Base-by-base conservation (phyloP, 495 filamentous ascomycete genomes). In the Cercophora newfieldiana region DNA sequence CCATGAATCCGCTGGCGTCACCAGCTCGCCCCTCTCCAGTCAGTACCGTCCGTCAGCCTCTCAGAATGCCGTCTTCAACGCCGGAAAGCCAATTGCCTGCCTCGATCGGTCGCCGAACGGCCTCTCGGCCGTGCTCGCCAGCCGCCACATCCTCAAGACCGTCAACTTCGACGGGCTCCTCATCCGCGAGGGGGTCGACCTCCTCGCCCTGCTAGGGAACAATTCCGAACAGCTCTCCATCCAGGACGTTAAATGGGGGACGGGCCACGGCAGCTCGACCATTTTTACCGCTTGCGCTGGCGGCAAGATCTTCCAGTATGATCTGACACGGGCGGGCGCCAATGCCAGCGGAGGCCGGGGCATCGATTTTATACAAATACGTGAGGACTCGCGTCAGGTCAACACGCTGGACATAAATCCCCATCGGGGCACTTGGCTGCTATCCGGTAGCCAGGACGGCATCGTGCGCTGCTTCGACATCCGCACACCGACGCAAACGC, bases 361-460 rank as follows among this genome's bases (percentile, higher is more conserved):
- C 29, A 76, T 96, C 31, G 92, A 96, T 72, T 82, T 89, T 60
- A 88, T 87, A 63, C 87, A 92, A 62, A 83, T 81, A 22, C 78
- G 78, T 4, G 94, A 97, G 73, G 96, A 97, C 76, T 86, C 84
- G 63, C 90, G 96, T 60, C 94, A 97, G 82, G 90, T 99, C 63
- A 94, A 99, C 77, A 88, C 88, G 67, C 81, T 99, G 44, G 93
- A 92, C 49, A 91, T 97, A 77, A 97, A 94, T 73, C 94, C 95
- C 1, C 89, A 91, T 72, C 81, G 86, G 66, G 88, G 89, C 59
- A 87, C 86, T 64, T 86, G 88, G 81, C 77, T 98, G 37, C 82
- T 98, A 25, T 96, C 93, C 3, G 95, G 91, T 25, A 94, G 94
- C 73, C 93, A 97, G 78, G 95, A 98, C 81, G 90, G 90, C 61